Evolutionary conservation across 805 yeast genomes (phyloP), one percentile per base, ranked within the genome.

Genomic region (Saccharomycopsis vini): DNA sequence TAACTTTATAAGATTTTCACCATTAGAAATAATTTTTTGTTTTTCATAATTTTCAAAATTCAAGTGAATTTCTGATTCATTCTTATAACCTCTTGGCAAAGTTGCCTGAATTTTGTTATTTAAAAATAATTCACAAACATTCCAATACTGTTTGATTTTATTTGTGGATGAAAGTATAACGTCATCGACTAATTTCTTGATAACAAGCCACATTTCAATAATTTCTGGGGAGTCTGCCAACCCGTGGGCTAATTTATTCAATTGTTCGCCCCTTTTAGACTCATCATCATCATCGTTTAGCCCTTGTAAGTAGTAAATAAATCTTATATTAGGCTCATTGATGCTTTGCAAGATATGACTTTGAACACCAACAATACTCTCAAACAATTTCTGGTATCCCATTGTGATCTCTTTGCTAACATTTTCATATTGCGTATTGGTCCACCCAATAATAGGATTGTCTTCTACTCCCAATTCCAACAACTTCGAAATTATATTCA

Each of bases 401-500:
- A 69, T 67, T 19, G 62, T 61, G 24, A 76, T 59, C 40, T 62
- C 60, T 2, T 54, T 50, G 5, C 61, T 57, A 46, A 76, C 65
- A 16, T 56, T 57, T 20, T 63, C 62, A 37, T 69, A 67, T 53
- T 72, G 80, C 16, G 71, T 60, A 34, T 69, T 63, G 23, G 82
- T 68, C 77, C 87, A 82, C 42, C 71, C 75, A 19, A 68, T 56
- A 4, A 81, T 73, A 4, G 90, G 90, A 55, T 77, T 80, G 44
- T 75, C 79, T 37, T 66, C 70, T 2, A 73, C 69, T n/a, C 79
- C 81, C 28, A 83, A 62, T 49, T 81, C 85, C 36, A 79, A 58
- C 28, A 82, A 62, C 50, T 72, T 73, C n/a, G 71, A 66, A 20
- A 81, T 71, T 10, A 69, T 55, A 21, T 30, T 40, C 19, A 62